A percentile compares a stretch with the other conserved stretches of the same genome.
Evolutionary conservation across 176 grass and related monocot genomes (phyloP).

Genomic region (Leersia perrieri): DNA sequence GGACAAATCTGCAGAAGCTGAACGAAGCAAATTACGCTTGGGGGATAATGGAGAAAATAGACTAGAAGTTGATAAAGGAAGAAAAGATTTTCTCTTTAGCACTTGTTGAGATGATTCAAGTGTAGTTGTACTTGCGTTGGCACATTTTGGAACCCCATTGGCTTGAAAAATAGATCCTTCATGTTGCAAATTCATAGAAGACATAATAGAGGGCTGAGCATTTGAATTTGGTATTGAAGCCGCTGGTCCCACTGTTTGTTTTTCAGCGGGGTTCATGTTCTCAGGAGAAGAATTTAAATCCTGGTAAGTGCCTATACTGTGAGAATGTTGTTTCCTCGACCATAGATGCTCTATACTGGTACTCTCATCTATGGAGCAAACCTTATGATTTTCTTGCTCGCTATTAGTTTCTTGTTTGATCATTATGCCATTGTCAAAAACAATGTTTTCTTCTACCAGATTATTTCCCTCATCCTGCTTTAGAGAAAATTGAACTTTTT

Average conservation of each 20-base stretch:
- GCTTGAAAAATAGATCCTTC: conserved; percentile 21
- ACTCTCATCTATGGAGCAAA: conserved; percentile 17
- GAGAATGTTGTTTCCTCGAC: conserved; percentile 14
- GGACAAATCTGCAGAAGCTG: conserved; percentile 29
- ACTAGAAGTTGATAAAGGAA: conserved; percentile 16
- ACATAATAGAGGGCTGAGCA: conserved; percentile 24
- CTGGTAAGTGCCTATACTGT: conserved; percentile 6
- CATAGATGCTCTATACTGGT: conserved; percentile 6
- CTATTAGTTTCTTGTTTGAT: conserved; percentile 23
- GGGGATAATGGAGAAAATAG: conserved; percentile 30
- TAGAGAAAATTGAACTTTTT: background rate
- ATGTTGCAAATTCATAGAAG: conserved; percentile 20
- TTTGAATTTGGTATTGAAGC: conserved; percentile 14
- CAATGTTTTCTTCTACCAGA: conserved; percentile 15
- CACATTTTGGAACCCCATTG: conserved; percentile 1
- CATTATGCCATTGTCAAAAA: conserved; percentile 23
- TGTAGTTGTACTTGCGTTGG: conserved; percentile 20
- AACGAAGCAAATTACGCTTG: conserved; percentile 32
- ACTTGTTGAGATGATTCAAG: conserved; percentile 16
- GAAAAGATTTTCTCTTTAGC: conserved; percentile 44
- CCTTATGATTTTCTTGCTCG: conserved; percentile 12
- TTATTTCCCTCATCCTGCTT: conserved; percentile 26
- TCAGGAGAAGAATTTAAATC: conserved; percentile 16
- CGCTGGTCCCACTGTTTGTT: conserved; percentile 16
- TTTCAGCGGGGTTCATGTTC: background rate